Percentiles rank a stretch among this genome's conserved stretches.
Evolutionary conservation across 768 basidiomycete species (phyloP).

Genomic region (Collybia nuda): DNA sequence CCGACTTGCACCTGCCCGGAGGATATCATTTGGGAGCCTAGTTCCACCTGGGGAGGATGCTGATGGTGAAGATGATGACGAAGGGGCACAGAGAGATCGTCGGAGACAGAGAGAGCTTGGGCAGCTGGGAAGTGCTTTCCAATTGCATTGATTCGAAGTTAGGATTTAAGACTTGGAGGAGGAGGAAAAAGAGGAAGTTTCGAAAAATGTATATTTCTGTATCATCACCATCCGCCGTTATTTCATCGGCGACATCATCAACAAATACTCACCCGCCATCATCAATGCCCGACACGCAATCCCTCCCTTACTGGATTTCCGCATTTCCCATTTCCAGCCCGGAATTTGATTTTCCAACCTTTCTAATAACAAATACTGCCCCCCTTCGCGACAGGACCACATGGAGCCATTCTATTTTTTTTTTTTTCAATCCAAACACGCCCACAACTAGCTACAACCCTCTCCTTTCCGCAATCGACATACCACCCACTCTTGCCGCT

Average conservation of each 20-base stretch:
- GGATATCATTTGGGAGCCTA: slow-evolving; percentile 68
- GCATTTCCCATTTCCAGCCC: too few relatives aligned
- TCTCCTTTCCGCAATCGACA: too few relatives aligned
- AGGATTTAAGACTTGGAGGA: background rate
- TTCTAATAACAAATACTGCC: too few relatives aligned
- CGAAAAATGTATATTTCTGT: slow-evolving; percentile 7
- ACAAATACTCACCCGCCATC: background rate
- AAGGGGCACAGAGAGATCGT: slow-evolving; percentile 8
- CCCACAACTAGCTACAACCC: too few relatives aligned
- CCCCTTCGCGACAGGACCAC: too few relatives aligned
- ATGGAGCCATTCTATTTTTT: too few relatives aligned
- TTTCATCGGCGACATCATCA: background rate
- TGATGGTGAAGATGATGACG: slow-evolving; percentile 33
- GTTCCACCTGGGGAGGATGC: slow-evolving; percentile 35
- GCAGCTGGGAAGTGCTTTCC: slow-evolving; percentile 72
- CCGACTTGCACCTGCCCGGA: slow-evolving; percentile 44
- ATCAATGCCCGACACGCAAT: background rate
- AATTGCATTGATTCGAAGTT: slow-evolving; percentile 41
- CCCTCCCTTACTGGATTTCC: too few relatives aligned
- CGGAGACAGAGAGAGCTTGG: slow-evolving; percentile 15
- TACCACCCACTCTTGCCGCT: too few relatives aligned
- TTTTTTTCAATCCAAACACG: too few relatives aligned
- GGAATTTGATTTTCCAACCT: too few relatives aligned
- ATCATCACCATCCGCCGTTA: slow-evolving; percentile 1
- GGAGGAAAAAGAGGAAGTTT: background rate